Percentiles rank a stretch among this genome's conserved stretches.
These are phyloP conservation scores for Exophiala alcalophila DNA, from an alignment of 2,329 filamentous ascomycete species.

Conservation along the genomic window DNA sequence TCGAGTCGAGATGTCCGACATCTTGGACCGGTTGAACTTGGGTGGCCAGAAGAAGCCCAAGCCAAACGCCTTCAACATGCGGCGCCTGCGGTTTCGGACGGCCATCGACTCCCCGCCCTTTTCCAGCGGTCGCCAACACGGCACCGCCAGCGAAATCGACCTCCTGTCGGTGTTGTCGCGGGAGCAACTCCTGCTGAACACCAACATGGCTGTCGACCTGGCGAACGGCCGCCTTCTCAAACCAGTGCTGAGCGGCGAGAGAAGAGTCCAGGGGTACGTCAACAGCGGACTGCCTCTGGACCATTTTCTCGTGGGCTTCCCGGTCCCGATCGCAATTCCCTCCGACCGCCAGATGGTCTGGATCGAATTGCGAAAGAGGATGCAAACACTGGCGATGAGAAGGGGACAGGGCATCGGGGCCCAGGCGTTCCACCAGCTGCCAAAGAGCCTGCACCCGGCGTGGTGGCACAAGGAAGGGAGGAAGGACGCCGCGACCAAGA, in stretches of 20 bases:
- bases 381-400: constrained; percentile 19
- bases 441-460: background rate
- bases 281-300: constrained; percentile 18
- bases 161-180: constrained; percentile 10
- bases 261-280: constrained; percentile 7
- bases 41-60: background rate
- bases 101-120: constrained; percentile 6
- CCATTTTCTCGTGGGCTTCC: constrained; percentile 13
- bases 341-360: constrained; percentile 11
- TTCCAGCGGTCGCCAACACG: constrained; percentile 2
- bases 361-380: constrained; percentile 11
- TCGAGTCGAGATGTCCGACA: constrained; percentile 21
- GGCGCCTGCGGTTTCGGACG: constrained; percentile 15
- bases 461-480: constrained; percentile 11
- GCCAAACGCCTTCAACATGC: constrained; percentile 18
- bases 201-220: constrained; percentile 22
- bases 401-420: constrained; percentile 12
- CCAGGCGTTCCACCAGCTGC: constrained; percentile 6
- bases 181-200: constrained; percentile 25
- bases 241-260: constrained; percentile 13
- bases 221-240: constrained; percentile 17
- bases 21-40: constrained; percentile 20
- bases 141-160: constrained; percentile 14
- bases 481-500: background rate
- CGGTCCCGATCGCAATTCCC: constrained; percentile 12